These are phyloP conservation scores for Pontederia crassipes DNA, from an alignment of 176 grass and related monocot species.

Conservation along the genomic window DNA sequence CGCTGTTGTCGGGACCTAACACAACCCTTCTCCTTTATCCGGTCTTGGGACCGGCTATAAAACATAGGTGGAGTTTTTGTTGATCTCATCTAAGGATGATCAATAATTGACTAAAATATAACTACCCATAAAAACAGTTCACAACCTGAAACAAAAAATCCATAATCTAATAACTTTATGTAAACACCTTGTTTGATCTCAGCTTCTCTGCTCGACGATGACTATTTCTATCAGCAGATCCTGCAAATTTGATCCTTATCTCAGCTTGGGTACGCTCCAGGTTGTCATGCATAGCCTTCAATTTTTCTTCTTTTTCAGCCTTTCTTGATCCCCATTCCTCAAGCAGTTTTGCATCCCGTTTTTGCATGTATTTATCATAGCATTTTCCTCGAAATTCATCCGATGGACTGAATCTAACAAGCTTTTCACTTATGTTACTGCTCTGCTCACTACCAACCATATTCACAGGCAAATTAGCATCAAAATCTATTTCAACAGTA, in stretches of 20 bases:
- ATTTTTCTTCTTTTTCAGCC: slow-evolving; percentile 61
- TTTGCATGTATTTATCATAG: slow-evolving; percentile 86
- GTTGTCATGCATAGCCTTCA: slow-evolving; percentile 84
- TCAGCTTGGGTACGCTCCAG: slow-evolving; percentile 73
- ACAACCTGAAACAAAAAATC: no score
- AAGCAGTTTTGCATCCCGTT: slow-evolving; percentile 81
- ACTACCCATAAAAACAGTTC: no score
- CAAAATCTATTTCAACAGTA: slow-evolving; percentile 28
- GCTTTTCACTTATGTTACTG: slow-evolving; percentile 36
- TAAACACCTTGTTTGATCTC: slow-evolving; percentile 20
- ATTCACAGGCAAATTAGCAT: slow-evolving; percentile 58
- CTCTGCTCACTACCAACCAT: slow-evolving; percentile 44
- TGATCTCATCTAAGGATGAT: no score
- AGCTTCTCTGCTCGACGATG: slow-evolving; percentile 32
- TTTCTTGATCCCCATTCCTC: slow-evolving; percentile 70
- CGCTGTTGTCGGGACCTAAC: no score
- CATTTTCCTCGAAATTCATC: slow-evolving; percentile 84
- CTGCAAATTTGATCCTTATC: slow-evolving; percentile 59
- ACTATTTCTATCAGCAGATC: slow-evolving; percentile 27
- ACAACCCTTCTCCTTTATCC: no score
- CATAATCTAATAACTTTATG: no score
- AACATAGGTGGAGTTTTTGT: no score
- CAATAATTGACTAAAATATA: no score
- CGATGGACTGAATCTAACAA: slow-evolving; percentile 41
- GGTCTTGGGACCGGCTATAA: no score